Conservation (phyloP, 345 rosid genomes). For the Bruguiera sexangula region DNA sequence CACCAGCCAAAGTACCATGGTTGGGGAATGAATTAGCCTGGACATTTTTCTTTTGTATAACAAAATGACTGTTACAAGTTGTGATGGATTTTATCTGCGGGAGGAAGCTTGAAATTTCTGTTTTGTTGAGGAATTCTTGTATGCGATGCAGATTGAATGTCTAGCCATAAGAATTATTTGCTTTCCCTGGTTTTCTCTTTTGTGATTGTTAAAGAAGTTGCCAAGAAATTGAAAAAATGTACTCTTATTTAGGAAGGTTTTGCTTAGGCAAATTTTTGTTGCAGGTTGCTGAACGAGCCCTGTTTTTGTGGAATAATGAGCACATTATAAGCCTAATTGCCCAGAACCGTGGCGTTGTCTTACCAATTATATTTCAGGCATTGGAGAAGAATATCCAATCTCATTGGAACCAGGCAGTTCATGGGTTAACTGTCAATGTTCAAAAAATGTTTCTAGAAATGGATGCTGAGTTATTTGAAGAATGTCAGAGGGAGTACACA, state of each 20-base stretch:
- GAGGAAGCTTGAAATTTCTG: no score
- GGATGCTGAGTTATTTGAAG: constrained; percentile 75
- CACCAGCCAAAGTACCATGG: no score
- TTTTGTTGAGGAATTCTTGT: no score
- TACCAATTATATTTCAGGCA: constrained; percentile 69
- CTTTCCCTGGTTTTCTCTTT: neutral
- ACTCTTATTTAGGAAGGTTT: neutral
- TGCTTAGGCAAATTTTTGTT: constrained; percentile 21
- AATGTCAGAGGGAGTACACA: constrained; percentile 55
- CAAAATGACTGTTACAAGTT: no score
- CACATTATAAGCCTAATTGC: constrained; percentile 70
- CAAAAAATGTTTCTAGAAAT: constrained; percentile 84
- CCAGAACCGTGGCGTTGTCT: constrained; percentile 56
- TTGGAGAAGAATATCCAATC: constrained; percentile 67
- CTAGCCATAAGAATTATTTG: no score
- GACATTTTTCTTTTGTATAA: no score
- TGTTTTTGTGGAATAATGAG: constrained; percentile 92
- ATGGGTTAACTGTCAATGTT: constrained; percentile 71
- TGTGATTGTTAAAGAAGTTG: neutral
- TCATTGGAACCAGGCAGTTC: constrained; percentile 91
- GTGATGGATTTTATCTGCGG: no score
- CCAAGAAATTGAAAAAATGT: no score
- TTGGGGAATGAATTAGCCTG: no score
- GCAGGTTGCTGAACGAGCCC: constrained; percentile 89
- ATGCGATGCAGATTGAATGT: no score